A percentile compares a stretch with the other conserved stretches of the same genome.
These are phyloP conservation scores for Aspergillus carbonarius DNA, from an alignment of 2,329 filamentous ascomycete genomes.

Conservation along the genomic window DNA sequence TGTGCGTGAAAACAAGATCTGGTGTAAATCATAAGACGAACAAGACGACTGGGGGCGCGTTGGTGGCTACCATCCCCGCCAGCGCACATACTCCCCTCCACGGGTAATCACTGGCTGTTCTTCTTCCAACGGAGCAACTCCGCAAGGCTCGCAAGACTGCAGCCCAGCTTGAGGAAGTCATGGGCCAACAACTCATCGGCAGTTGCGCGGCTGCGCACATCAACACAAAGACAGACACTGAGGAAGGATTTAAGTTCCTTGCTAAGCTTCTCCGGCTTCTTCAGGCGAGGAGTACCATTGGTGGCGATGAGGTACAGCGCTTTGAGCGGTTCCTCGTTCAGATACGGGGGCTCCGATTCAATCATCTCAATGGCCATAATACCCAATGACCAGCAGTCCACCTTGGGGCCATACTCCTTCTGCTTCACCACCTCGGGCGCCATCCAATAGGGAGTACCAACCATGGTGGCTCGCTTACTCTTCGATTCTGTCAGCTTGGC, in stretches of 20 bases:
- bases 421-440: slow-evolving; percentile 98
- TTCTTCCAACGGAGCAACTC: slow-evolving; percentile 74
- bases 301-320: slow-evolving; percentile 96
- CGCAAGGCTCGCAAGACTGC: slow-evolving; percentile 75
- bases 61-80: background rate
- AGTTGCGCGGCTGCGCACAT: slow-evolving; percentile 90
- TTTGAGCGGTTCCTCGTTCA: slow-evolving; percentile 97
- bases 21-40: slow-evolving; percentile 22
- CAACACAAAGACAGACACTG: slow-evolving; percentile 92
- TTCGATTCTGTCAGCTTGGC: slow-evolving; percentile 97
- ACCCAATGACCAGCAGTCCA: slow-evolving; percentile 97
- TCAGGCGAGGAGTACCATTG: slow-evolving; percentile 91
- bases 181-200: slow-evolving; percentile 86
- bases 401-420: slow-evolving; percentile 97
- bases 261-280: slow-evolving; percentile 97
- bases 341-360: slow-evolving; percentile 94
- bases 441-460: slow-evolving; percentile 99
- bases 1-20: slow-evolving; percentile 28
- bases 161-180: slow-evolving; percentile 92
- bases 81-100: slow-evolving; percentile 4
- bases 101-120: slow-evolving; percentile 37
- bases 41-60: slow-evolving; percentile 10
- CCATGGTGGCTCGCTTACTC: slow-evolving; percentile 97
- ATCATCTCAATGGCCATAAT: slow-evolving; percentile 99
- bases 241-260: slow-evolving; percentile 98